Evolutionary conservation across 129 eudicot genomes (phyloP).

Genomic region (Pulicaria dysenterica): DNA sequence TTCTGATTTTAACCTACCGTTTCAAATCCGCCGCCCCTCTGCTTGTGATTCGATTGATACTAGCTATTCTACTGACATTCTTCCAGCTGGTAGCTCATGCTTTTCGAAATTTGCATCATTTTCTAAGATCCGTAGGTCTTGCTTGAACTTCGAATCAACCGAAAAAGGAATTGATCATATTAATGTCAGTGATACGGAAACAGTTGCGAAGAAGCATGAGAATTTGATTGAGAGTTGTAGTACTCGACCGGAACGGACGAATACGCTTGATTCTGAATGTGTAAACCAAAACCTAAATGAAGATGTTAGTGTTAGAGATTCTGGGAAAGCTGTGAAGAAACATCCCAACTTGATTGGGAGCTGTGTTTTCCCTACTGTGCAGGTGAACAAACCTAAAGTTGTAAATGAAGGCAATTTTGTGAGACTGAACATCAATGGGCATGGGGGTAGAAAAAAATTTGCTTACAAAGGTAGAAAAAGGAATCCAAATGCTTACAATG

Average conservation of each 20-base stretch:
- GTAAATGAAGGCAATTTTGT: conserved; percentile 82
- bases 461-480: conserved; percentile 49
- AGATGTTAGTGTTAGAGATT: conserved; percentile 23
- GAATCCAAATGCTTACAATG: conserved; percentile 46
- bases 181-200: conserved; percentile 24
- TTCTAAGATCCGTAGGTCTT: conserved; percentile 30
- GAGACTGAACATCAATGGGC: conserved; percentile 84
- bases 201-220: conserved; percentile 45
- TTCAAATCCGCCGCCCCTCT: conserved; percentile 41
- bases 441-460: conserved; percentile 63
- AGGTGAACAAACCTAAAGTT: conserved; percentile 45
- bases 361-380: conserved; percentile 13
- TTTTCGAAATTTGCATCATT: conserved; percentile 48
- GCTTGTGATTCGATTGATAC: conserved; percentile 15
- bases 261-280: conserved; percentile 36
- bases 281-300: conserved; percentile 27
- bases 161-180: conserved; percentile 25
- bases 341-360: conserved; percentile 62
- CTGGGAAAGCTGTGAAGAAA: conserved; percentile 46
- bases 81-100: conserved; percentile 37
- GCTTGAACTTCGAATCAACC: conserved; percentile 45
- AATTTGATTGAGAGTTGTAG: conserved; percentile 48
- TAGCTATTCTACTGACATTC: conserved; percentile 13
- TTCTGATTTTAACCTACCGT: conserved; percentile 44
- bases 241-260: conserved; percentile 15